Percentiles rank a stretch among this genome's conserved stretches.
These are phyloP conservation scores for Cymbidium sinense DNA, from an alignment of 106 monocot species.

Conservation along the genomic window DNA sequence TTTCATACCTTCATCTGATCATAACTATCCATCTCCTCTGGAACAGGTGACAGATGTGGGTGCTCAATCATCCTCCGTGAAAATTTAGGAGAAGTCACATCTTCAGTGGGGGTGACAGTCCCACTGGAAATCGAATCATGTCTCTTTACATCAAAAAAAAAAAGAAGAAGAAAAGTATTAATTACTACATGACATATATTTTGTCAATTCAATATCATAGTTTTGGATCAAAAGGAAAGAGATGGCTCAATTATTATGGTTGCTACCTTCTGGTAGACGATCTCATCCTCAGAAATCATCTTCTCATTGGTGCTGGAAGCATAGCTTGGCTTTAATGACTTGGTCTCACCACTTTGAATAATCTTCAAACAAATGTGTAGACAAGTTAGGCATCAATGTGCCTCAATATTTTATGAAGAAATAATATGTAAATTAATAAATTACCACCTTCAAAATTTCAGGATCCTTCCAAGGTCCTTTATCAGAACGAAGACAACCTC, in stretches of 20 bases:
- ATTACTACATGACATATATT: background rate
- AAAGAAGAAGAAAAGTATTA: background rate
- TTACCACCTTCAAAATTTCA: conserved; percentile 59
- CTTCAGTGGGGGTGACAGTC: conserved; percentile 8
- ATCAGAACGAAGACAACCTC: conserved; percentile 74
- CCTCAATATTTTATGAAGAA: background rate
- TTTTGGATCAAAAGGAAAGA: background rate
- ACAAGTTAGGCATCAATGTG: background rate
- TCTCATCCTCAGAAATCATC: conserved; percentile 72
- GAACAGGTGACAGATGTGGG: conserved; percentile 56
- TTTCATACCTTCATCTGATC: conserved; percentile 11
- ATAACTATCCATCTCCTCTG: conserved; percentile 36
- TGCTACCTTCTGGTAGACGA: conserved; percentile 45
- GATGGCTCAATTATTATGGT: background rate
- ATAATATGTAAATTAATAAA: background rate
- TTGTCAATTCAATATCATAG: background rate
- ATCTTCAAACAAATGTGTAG: conserved; percentile 33
- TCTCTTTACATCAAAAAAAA: conserved; percentile 27
- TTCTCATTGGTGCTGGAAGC: conserved; percentile 49
- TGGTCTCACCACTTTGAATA: conserved; percentile 49
- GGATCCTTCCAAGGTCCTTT: conserved; percentile 98
- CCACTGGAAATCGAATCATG: conserved; percentile 43
- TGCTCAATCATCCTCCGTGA: conserved; percentile 35
- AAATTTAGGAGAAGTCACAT: conserved; percentile 17
- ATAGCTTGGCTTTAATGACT: conserved; percentile 20